Percentiles rank a stretch among this genome's conserved stretches.
phyloP scores from a whole-genome alignment of 306 rosid species.

The Fragaria nilgerrensis region DNA sequence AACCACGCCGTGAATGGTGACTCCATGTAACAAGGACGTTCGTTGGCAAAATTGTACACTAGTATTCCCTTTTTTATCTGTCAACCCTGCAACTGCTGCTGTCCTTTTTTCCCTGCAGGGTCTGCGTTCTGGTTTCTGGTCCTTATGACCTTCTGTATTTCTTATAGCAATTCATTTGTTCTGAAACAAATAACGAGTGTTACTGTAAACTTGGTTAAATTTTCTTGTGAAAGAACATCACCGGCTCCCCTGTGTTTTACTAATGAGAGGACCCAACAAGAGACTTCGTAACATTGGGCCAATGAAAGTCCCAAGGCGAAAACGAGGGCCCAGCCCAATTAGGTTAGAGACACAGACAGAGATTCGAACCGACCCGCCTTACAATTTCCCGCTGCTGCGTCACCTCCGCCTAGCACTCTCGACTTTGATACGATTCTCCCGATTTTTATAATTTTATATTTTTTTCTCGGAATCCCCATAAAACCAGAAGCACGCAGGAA shows the following conservation, averaged over 20 bases:
- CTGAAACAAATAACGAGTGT: not conserved
- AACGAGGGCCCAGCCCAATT: not conserved
- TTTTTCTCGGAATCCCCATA: not conserved
- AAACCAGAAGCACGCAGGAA: not conserved
- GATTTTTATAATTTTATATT: not conserved
- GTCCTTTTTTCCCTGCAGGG: constrained; percentile 2
- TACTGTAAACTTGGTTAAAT: not conserved
- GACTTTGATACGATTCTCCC: not conserved
- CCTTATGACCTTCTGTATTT: not conserved
- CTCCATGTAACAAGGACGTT: not conserved
- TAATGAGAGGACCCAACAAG: not conserved
- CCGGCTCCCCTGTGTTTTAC: not conserved
- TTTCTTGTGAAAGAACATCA: not conserved
- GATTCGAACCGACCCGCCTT: not conserved
- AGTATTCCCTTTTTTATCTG: not conserved
- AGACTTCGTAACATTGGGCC: not conserved
- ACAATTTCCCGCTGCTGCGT: not conserved
- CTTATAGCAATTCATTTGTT: not conserved
- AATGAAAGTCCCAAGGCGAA: not conserved
- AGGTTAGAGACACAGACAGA: not conserved
- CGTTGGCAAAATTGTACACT: not conserved
- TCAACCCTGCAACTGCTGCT: constrained; percentile 20
- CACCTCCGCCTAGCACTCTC: not conserved
- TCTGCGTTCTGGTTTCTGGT: constrained; percentile 11
- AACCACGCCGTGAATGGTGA: not conserved